Evolutionary conservation across 495 filamentous ascomycete genomes (phyloP), one percentile per base, ranked within the genome.

Genomic region (Gamarada debralockiae): DNA sequence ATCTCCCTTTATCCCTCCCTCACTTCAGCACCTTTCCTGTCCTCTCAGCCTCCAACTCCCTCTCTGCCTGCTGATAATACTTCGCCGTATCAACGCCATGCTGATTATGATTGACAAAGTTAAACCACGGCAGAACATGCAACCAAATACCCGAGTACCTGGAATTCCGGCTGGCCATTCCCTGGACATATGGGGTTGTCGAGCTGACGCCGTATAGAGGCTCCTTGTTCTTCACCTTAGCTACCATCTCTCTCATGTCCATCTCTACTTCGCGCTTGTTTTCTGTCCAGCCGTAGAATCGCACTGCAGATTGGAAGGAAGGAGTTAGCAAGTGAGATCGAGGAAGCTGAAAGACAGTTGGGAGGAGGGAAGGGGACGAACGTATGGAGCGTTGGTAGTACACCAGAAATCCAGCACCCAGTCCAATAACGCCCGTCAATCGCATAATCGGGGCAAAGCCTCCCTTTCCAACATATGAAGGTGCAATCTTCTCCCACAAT

Each of bases 241-340:
- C 80, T 3, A 96, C 91, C 93, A 98, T 98, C 75, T 98, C 93
- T 50, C 80, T 81, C 90, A 96, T 98, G 66, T 98, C 93, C 84
- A 92, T 87, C 36, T 96, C 89, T 24, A 92, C 73, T 65, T 98
- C 93, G 51, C 95, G 83, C 38, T 81, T 70, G 72, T 98, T 97
- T 67, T 98, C 93, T 27, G 79, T 81, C 73, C 89, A 87, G 56
- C 93, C 93, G 76, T 96, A 96, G 75, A 98, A 97, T 42, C 93
- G 89, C 62, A 86, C 84, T 88, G 53, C 33, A 37, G 5, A 24
- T 17, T 7, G 27, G 27, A 10, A 29, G 27, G 27, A 14, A n/a
- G n/a, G 34, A 1, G 22, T 53, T 31, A 58, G 47, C 33, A 22
- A 12, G 23, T 15, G 21, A 22, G 15, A 10, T n/a, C n/a, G 22